These are phyloP conservation scores for Colletotrichum truncatum DNA, from an alignment of 2,329 filamentous ascomycete genomes.

Conservation along the genomic window DNA sequence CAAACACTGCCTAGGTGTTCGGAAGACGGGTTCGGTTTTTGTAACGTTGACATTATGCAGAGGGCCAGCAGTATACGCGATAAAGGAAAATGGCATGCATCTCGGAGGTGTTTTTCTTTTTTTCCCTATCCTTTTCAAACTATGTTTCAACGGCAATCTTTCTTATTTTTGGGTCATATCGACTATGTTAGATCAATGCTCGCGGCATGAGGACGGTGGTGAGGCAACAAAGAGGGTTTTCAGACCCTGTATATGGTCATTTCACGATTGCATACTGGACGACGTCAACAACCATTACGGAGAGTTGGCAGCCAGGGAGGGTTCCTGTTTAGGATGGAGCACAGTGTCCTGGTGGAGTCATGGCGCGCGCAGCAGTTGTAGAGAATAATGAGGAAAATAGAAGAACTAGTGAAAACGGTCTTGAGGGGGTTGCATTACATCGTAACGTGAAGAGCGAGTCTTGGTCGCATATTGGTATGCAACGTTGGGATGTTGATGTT, in stretches of 20 bases:
- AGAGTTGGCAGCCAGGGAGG: neutral
- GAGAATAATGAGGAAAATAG: neutral
- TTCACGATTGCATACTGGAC: neutral
- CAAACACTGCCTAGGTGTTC: constrained; percentile 31
- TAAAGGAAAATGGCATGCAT: constrained; percentile 31
- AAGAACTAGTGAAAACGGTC: neutral
- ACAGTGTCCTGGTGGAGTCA: too few relatives aligned
- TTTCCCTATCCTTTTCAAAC: neutral
- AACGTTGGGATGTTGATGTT: neutral
- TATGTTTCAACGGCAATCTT: constrained; percentile 1
- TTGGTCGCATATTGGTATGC: neutral
- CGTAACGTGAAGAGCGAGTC: neutral
- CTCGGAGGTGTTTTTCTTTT: constrained; percentile 22
- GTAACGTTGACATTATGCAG: constrained; percentile 30
- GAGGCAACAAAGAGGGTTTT: neutral
- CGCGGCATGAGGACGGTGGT: neutral
- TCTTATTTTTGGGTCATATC: neutral
- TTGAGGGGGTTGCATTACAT: too few relatives aligned
- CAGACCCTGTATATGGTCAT: neutral
- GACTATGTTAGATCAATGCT: neutral
- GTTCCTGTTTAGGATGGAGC: too few relatives aligned
- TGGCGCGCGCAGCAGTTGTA: too few relatives aligned
- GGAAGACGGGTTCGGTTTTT: constrained; percentile 28
- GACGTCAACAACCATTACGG: neutral
- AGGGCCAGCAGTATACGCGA: constrained; percentile 31